Percentiles rank a stretch among this genome's conserved stretches.
These are phyloP conservation scores for Tricholoma furcatifolium DNA, from an alignment of 768 basidiomycete species.

Conservation along the genomic window DNA sequence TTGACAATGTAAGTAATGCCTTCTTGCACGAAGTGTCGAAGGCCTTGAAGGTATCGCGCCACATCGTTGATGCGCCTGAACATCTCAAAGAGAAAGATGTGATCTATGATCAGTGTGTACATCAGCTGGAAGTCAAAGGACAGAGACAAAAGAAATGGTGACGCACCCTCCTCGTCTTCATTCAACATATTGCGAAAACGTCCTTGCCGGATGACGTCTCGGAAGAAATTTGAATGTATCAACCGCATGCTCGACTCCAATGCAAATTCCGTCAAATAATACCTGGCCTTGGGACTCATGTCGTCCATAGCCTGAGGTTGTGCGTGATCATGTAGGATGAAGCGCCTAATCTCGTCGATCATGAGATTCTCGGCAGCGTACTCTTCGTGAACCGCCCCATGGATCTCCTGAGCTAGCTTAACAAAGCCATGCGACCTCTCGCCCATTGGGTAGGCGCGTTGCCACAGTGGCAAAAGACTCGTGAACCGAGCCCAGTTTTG, in stretches of 20 bases:
- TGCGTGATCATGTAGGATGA: slow-evolving; percentile 1
- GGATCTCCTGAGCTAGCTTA: neutral
- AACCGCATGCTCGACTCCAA: slow-evolving; percentile 8
- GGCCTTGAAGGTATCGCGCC: slow-evolving; percentile 17
- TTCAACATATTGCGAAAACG: slow-evolving; percentile 4
- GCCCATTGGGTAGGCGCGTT: slow-evolving; percentile 5
- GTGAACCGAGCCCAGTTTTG: slow-evolving; percentile 6
- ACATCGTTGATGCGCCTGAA: slow-evolving; percentile 13
- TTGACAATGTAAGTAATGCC: slow-evolving; percentile 16
- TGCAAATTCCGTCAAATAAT: neutral
- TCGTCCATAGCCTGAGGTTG: neutral
- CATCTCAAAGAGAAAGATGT: slow-evolving; percentile 18
- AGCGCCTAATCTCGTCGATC: slow-evolving; percentile 7
- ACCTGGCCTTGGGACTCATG: slow-evolving; percentile 2
- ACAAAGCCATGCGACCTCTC: slow-evolving; percentile 12
- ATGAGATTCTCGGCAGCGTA: slow-evolving; percentile 2
- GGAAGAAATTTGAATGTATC: slow-evolving; percentile 13
- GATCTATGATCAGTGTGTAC: neutral
- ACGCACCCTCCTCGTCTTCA: neutral
- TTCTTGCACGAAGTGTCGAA: slow-evolving; percentile 10
- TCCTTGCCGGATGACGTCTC: slow-evolving; percentile 6
- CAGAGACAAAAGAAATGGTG: too few species aligned
- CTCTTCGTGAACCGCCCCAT: neutral
- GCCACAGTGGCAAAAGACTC: slow-evolving; percentile 7
- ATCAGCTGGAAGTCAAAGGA: too few species aligned